Conservation (phyloP, 2,329 filamentous ascomycete genomes). For the Botrytis cinerea region DNA sequence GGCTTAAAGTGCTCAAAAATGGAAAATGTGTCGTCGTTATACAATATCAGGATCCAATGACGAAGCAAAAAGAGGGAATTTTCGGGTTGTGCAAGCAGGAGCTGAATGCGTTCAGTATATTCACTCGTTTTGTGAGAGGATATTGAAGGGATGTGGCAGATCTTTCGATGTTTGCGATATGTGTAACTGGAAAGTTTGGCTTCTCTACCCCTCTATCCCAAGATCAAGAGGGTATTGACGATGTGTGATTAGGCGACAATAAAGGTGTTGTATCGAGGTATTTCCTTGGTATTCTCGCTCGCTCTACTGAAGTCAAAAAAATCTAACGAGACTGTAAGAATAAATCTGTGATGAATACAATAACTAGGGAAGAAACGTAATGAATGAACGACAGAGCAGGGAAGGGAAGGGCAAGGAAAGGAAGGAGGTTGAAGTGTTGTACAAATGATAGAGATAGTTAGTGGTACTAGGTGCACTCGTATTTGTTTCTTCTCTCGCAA, state of each 20-base stretch:
- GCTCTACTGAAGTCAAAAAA: background rate
- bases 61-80: background rate
- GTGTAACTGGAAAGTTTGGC: background rate
- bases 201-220: background rate
- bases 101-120: background rate
- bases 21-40: background rate
- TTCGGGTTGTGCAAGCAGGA: conserved; percentile 3
- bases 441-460: background rate
- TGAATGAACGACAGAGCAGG: no score
- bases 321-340: background rate
- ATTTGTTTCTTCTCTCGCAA: background rate
- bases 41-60: background rate
- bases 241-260: background rate
- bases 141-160: background rate
- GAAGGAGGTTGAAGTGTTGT: background rate
- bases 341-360: background rate
- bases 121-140: background rate
- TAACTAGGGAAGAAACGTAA: background rate
- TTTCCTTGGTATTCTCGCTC: background rate
- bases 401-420: background rate
- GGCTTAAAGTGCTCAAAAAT: background rate
- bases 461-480: background rate
- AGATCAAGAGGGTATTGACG: background rate
- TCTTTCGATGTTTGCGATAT: conserved; percentile 2
- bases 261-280: background rate